These are phyloP conservation scores for Salix koriyanagi DNA, from an alignment of 345 rosid species.

Conservation along the genomic window DNA sequence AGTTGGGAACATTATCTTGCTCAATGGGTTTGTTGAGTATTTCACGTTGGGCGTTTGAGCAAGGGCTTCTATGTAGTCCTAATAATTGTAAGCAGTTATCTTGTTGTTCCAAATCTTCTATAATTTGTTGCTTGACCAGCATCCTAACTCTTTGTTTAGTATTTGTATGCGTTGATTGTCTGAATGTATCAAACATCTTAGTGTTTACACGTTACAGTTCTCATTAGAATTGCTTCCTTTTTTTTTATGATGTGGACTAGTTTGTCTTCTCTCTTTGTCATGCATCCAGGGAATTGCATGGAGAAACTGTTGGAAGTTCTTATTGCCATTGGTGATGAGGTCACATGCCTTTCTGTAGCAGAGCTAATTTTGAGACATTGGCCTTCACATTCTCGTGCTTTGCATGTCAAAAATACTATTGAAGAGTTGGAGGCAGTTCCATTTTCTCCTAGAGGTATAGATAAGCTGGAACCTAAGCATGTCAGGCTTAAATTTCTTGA, in stretches of 20 bases:
- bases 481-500: constrained; percentile 76
- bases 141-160: neutral
- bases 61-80: constrained; percentile 97
- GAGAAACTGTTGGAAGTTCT: constrained; percentile 97
- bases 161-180: neutral
- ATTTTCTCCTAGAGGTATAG: constrained; percentile 90
- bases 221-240: neutral
- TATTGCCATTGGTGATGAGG: constrained; percentile 98
- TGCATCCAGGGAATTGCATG: constrained; percentile 93
- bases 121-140: neutral
- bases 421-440: constrained; percentile 74
- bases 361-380: constrained; percentile 93
- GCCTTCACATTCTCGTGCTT: constrained; percentile 98
- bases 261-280: constrained; percentile 5
- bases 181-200: neutral
- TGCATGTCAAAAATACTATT: constrained; percentile 70
- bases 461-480: constrained; percentile 83
- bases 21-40: constrained; percentile 85
- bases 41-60: constrained; percentile 99
- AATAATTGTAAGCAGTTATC: constrained; percentile 65
- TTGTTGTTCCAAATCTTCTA: neutral
- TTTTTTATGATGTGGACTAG: constrained; percentile 2
- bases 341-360: constrained; percentile 87
- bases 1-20: constrained; percentile 94
- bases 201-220: neutral